Evolutionary conservation across 2,329 filamentous ascomycete species (phyloP), one percentile per base, ranked within the genome.

Genomic region (Trichophyton verrucosum): DNA sequence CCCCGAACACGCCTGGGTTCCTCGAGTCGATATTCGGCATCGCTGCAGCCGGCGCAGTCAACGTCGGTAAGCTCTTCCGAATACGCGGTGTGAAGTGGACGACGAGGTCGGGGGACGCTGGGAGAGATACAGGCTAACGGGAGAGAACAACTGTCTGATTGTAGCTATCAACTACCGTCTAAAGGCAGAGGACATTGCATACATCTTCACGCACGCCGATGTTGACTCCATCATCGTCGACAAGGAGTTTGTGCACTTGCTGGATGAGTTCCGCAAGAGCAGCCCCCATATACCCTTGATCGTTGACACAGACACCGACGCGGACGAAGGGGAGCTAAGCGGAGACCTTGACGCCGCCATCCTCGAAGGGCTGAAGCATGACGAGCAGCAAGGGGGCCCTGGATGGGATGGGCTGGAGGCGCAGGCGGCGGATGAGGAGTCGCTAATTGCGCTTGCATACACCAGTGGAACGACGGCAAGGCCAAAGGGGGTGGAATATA

Each of bases 401-500:
- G 90, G 89, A 22, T 99, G 94, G 92, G 80, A 79, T 13, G 88
- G 83, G 0, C 80, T 97, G 24, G 81, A 88, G 64, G 80, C 83
- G 1, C 86, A 91, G 65, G 82, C 82, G 2, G 76, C 80, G 1
- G 81, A 90, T 67, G 94, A 99, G 72, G 87, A 96, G 66, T 85
- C 84, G 63, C 81, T 89, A 66, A 81, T 97, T 63, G 90, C 91
- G 2, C 84, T 99, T 60, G 89, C 92, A 1, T 97, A 97, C 72
- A 99, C 94, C 0, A 94, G 88, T 30, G 92, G 92, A 3, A 97
- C 94, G 0, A 97, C 94, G 0, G 91, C 91, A 0, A 80, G 82
- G 33, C 94, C 94, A 1, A 97, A 99, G 73, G 94, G 94, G 3
- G 92, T 96, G 2, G 85, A 95, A 60, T 96, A 88, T 70, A 96